Evolutionary conservation across 2,329 filamentous ascomycete genomes (phyloP).

Genomic region (Colletotrichum sp.): DNA sequence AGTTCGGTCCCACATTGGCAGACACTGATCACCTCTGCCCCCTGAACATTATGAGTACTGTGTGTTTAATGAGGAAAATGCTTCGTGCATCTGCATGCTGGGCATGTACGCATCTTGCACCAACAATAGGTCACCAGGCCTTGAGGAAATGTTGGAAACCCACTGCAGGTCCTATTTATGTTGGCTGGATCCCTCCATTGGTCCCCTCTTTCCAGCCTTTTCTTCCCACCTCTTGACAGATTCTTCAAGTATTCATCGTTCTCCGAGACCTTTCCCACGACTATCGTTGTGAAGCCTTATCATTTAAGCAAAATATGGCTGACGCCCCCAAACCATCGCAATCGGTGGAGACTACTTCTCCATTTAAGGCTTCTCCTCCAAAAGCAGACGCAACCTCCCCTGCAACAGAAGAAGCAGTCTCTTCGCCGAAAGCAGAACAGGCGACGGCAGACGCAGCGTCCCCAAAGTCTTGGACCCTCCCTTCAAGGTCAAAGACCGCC

Average conservation of each 20-base stretch:
- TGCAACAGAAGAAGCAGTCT: no score
- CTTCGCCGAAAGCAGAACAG: no score
- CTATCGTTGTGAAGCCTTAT: no score
- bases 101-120: background rate
- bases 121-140: background rate
- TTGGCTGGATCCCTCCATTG: no score
- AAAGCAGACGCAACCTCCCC: background rate
- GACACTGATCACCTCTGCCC: fast-evolving
- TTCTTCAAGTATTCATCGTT: no score
- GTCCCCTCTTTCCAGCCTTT: no score
- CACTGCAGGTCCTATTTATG: background rate
- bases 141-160: background rate
- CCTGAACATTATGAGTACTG: background rate
- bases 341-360: background rate
- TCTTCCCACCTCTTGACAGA: no score
- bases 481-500: no score
- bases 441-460: no score
- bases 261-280: no score
- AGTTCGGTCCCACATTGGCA: background rate
- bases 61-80: background rate
- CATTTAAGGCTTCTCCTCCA: background rate
- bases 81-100: background rate
- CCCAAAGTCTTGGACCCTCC: no score
- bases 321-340: no score
- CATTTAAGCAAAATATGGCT: background rate